These are phyloP conservation scores for Hygrophila difformis DNA, from an alignment of 257 asterid genomes.

Conservation along the genomic window DNA sequence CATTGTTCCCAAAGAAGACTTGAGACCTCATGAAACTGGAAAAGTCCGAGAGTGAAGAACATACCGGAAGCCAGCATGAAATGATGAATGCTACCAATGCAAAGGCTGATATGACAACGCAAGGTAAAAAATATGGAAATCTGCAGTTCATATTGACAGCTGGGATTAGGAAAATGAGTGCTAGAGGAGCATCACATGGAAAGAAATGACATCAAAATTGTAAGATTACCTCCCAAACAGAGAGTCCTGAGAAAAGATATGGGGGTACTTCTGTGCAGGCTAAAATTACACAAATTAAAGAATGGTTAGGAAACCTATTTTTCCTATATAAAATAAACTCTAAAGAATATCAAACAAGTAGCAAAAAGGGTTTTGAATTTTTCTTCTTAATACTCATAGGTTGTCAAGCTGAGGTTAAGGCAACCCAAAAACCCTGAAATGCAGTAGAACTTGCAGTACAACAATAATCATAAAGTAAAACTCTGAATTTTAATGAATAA, in stretches of 20 bases:
- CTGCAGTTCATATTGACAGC: constrained; percentile 27
- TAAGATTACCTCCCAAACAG: constrained; percentile 57
- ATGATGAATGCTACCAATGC: constrained; percentile 50
- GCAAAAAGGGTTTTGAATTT: background rate
- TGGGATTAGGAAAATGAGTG: background rate
- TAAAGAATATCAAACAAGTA: constrained; percentile 7
- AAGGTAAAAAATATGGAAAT: constrained; percentile 81
- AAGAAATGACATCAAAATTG: background rate
- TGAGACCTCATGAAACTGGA: background rate
- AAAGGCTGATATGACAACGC: constrained; percentile 55
- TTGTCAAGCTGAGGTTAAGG: background rate
- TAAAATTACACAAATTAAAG: constrained; percentile 19
- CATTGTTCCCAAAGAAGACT: background rate
- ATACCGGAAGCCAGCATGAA: constrained; percentile 67
- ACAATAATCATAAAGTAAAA: no score
- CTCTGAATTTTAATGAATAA: no score
- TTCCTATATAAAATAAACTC: background rate
- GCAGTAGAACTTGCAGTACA: background rate
- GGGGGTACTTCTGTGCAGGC: constrained; percentile 91
- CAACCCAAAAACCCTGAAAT: background rate
- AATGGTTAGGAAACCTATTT: background rate
- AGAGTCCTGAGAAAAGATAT: constrained; percentile 46
- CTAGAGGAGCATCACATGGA: background rate
- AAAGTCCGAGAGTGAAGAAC: constrained; percentile 17
- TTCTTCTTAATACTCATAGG: constrained; percentile 2